A percentile compares a stretch with the other conserved stretches of the same genome.
Conservation (phyloP, 2,329 filamentous ascomycete genomes). For the Stemphylium beticola region DNA sequence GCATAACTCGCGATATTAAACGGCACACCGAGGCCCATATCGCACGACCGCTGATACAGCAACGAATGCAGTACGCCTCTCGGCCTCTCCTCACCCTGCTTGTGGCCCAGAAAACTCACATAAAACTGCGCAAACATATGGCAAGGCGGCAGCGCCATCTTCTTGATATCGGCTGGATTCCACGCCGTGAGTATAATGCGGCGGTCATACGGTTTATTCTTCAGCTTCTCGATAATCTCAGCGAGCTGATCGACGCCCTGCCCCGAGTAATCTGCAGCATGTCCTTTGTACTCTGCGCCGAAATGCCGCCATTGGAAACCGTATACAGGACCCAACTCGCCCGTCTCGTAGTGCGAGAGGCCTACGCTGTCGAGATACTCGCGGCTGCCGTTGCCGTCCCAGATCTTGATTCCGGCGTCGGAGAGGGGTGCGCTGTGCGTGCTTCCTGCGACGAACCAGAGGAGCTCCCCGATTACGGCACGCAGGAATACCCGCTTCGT, state of each 20-base stretch:
- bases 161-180: constrained; percentile 85
- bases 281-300: constrained; percentile 78
- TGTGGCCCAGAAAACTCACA: constrained; percentile 70
- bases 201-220: constrained; percentile 82
- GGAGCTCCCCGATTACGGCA: constrained; percentile 87
- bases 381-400: constrained; percentile 95
- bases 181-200: constrained; percentile 90
- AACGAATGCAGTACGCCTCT: constrained; percentile 82
- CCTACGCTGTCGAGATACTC: constrained; percentile 88
- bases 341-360: constrained; percentile 78
- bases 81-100: constrained; percentile 38
- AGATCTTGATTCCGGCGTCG: constrained; percentile 88
- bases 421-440: constrained; percentile 81
- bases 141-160: constrained; percentile 92
- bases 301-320: constrained; percentile 99
- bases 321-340: constrained; percentile 94
- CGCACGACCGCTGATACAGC: constrained; percentile 91
- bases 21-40: constrained; percentile 95
- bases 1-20: constrained; percentile 98
- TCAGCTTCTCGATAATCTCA: constrained; percentile 86
- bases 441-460: constrained; percentile 90
- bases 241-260: constrained; percentile 93
- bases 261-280: constrained; percentile 78
- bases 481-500: constrained; percentile 96
- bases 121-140: constrained; percentile 99